These are phyloP conservation scores for Adansonia rubrostipa DNA, from an alignment of 441 rosid species.

Conservation along the genomic window DNA sequence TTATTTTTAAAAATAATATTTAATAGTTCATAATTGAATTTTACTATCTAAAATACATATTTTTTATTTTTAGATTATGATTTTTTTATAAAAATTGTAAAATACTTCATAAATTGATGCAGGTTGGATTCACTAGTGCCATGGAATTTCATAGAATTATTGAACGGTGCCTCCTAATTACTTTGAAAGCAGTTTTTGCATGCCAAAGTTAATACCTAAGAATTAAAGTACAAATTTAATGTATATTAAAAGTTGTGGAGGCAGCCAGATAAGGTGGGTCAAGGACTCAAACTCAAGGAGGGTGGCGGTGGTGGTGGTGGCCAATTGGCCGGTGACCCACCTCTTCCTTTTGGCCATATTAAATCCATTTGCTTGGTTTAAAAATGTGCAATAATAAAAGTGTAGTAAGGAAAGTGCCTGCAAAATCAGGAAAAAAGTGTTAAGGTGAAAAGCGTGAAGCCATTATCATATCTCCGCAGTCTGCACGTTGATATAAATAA, in stretches of 20 bases:
- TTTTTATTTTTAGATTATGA: no score
- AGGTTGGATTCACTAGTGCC: not conserved
- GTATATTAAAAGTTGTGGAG: not conserved
- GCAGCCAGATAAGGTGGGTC: not conserved
- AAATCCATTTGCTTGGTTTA: not conserved
- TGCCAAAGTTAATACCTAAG: not conserved
- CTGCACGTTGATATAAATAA: no score
- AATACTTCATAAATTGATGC: not conserved
- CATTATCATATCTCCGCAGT: no score
- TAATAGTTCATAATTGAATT: no score
- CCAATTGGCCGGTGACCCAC: constrained; percentile 37
- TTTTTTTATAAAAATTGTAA: no score
- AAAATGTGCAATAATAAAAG: no score
- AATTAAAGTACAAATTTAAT: constrained; percentile 5
- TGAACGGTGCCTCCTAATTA: constrained; percentile 36
- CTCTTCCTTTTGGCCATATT: not conserved
- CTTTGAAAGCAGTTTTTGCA: not conserved
- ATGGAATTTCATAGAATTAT: not conserved
- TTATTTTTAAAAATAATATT: no score
- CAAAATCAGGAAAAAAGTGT: no score
- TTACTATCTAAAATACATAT: no score
- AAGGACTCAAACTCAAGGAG: not conserved
- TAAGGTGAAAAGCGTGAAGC: no score
- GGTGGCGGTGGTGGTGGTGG: not conserved
- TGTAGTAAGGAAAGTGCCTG: no score